These are phyloP conservation scores for Leccinum angustisporum DNA, from an alignment of 1,284 basidiomycete species.

Conservation along the genomic window DNA sequence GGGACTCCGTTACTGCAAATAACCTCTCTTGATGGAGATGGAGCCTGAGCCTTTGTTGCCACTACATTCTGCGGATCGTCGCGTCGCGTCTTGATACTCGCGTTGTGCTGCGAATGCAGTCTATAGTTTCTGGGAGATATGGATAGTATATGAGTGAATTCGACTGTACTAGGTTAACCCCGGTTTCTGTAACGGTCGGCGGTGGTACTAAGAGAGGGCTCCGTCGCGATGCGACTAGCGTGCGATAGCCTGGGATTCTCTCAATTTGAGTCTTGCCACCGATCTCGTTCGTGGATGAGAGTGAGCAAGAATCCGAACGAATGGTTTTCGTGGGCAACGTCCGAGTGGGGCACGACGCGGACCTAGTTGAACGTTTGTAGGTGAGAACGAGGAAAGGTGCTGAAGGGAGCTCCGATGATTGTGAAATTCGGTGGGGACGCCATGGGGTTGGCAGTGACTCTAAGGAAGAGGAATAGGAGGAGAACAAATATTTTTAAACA, in stretches of 20 bases:
- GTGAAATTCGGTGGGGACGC: conserved; percentile 17
- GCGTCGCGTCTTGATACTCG: too few species aligned
- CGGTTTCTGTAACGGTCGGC: too few species aligned
- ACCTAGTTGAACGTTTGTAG: conserved; percentile 32
- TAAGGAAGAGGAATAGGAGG: too few species aligned
- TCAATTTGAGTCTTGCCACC: conserved; percentile 25
- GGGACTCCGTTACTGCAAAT: too few species aligned
- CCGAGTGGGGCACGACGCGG: conserved; percentile 29
- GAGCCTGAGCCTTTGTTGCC: too few species aligned
- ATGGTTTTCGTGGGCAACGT: conserved; percentile 27
- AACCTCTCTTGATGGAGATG: too few species aligned
- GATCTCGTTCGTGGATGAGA: conserved; percentile 25
- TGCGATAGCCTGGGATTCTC: conserved; percentile 28
- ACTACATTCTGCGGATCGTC: too few species aligned
- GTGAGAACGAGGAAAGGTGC: conserved; percentile 34
- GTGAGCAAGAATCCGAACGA: conserved; percentile 35
- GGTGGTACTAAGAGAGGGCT: conserved; percentile 28
- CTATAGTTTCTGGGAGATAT: too few species aligned
- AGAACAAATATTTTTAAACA: not conserved
- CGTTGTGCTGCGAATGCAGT: too few species aligned
- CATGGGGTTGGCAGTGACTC: conserved; percentile 14
- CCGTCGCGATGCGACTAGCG: conserved; percentile 31
- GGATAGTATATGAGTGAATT: too few species aligned
- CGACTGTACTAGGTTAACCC: too few species aligned
- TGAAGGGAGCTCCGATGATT: conserved; percentile 35